Conservation (phyloP, 768 basidiomycete species). For the Leucosporidium creatinivorum region DNA sequence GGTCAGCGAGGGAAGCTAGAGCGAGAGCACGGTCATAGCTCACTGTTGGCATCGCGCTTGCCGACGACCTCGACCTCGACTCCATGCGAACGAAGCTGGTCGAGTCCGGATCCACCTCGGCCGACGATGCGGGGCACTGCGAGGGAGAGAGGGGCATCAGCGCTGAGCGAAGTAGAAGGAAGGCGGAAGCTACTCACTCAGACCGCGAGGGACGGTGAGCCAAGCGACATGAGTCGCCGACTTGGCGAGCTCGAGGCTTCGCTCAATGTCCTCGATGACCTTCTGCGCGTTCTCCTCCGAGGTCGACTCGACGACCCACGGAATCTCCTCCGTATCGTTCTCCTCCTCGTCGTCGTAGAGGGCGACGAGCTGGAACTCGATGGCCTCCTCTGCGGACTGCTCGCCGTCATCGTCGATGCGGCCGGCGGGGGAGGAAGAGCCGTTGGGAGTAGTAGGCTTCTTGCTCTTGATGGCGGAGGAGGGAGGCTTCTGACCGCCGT, state of each 20-base stretch:
- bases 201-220: constrained; percentile 54
- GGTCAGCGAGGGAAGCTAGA: background rate
- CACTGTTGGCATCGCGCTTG: constrained; percentile 30
- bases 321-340: constrained; percentile 18
- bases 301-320: constrained; percentile 56
- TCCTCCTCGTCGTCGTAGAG: constrained; percentile 51
- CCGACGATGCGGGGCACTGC: constrained; percentile 34
- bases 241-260: constrained; percentile 65
- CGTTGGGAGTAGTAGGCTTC: constrained; percentile 36
- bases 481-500: constrained; percentile 74
- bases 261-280: constrained; percentile 59
- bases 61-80: constrained; percentile 34
- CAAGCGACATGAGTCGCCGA: constrained; percentile 72
- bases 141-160: background rate
- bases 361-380: constrained; percentile 75
- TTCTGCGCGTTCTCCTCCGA: constrained; percentile 70
- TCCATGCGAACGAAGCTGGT: constrained; percentile 29
- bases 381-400: constrained; percentile 42
- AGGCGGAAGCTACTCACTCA: constrained; percentile 15
- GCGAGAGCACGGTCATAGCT: background rate
- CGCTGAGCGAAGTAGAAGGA: too few species aligned
- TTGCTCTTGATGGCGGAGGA: constrained; percentile 49
- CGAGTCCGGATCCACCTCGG: constrained; percentile 33
- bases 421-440: constrained; percentile 46
- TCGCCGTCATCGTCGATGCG: constrained; percentile 74